Percentiles rank a stretch among this genome's conserved stretches.
Evolutionary conservation across 2,329 filamentous ascomycete genomes (phyloP).

Genomic region (Colletotrichum chlorophyti): DNA sequence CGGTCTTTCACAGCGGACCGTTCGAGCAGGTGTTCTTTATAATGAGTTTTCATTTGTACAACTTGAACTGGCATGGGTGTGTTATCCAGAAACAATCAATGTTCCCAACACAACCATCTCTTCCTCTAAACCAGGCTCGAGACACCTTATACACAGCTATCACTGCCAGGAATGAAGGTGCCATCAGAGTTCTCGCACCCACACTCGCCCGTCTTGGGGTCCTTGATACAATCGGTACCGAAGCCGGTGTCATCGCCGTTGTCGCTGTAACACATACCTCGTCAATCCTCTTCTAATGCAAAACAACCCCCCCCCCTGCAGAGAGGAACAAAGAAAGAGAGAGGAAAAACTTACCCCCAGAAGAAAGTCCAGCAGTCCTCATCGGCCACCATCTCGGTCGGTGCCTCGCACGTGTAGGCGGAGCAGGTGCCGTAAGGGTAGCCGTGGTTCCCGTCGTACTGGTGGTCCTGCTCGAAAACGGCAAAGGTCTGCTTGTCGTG

Average conservation of each 20-base stretch:
- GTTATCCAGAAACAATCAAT: no score
- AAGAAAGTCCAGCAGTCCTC: conserved; percentile 27
- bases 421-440: conserved; percentile 25
- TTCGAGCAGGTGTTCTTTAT: no score
- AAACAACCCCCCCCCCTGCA: fast-evolving
- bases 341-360: conserved; percentile 28
- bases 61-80: no score
- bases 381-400: conserved; percentile 14
- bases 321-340: no score
- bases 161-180: conserved; percentile 15
- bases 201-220: conserved; percentile 23
- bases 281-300: background rate
- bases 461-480: conserved; percentile 27
- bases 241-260: background rate
- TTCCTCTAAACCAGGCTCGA: background rate
- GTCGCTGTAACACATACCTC: background rate
- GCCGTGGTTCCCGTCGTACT: conserved; percentile 17
- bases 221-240: conserved; percentile 21
- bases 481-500: conserved; percentile 22
- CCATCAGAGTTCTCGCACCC: conserved; percentile 27
- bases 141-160: conserved; percentile 5
- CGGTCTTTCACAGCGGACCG: no score
- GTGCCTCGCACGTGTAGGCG: conserved; percentile 18
- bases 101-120: background rate
- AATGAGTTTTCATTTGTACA: no score